Percentiles rank a stretch among this genome's conserved stretches.
Evolutionary conservation across 83 land plant species (phyloP).

Genomic region (Larix sibirica): DNA sequence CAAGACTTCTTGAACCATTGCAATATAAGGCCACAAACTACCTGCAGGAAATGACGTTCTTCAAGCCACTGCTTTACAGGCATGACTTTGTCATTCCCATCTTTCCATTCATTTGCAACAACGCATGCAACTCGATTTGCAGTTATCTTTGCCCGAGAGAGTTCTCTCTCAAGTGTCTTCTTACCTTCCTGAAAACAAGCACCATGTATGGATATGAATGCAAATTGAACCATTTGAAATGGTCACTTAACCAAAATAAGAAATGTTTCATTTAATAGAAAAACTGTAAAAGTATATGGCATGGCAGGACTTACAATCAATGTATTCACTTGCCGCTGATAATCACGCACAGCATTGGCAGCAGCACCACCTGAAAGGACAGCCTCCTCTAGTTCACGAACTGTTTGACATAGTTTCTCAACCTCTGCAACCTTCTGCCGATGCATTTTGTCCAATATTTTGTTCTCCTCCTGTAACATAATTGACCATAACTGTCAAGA

Average conservation of each 20-base stretch:
- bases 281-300: background rate
- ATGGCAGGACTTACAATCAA: constrained; percentile 43
- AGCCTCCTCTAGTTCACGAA: constrained; percentile 90
- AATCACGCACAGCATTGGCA: constrained; percentile 94
- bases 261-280: background rate
- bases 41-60: constrained; percentile 86
- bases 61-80: constrained; percentile 98
- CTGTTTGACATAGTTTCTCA: constrained; percentile 90
- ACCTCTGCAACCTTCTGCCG: constrained; percentile 96
- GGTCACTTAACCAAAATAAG: background rate
- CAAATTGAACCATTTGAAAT: background rate
- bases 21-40: constrained; percentile 13
- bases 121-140: constrained; percentile 81
- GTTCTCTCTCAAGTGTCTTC: constrained; percentile 83
- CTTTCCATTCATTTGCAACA: constrained; percentile 82
- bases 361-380: constrained; percentile 96
- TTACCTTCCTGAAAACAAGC: constrained; percentile 67
- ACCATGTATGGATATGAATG: background rate
- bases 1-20: background rate
- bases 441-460: constrained; percentile 91
- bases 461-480: constrained; percentile 82
- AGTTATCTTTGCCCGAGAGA: constrained; percentile 86
- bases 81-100: constrained; percentile 98
- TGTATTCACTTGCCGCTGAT: constrained; percentile 88
- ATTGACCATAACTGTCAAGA: constrained; percentile 6